Evolutionary conservation across 2,329 filamentous ascomycete genomes (phyloP).

Genomic region (Trichoderma endophyticum): DNA sequence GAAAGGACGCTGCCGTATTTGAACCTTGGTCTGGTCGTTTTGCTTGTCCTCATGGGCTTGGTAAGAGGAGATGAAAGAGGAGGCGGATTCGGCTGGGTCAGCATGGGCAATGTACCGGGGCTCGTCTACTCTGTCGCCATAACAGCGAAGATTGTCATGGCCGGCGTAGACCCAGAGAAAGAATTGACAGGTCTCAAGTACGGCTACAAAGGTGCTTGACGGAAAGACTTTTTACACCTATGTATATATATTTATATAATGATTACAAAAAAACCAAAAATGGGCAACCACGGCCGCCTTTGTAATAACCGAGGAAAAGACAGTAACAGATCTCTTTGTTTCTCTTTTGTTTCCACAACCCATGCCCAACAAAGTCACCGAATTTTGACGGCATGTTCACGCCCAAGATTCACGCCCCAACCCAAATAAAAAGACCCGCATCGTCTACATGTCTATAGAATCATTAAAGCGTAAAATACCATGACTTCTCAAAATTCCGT

Average conservation of each 20-base stretch:
- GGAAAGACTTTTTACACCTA: neutral
- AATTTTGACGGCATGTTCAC: neutral
- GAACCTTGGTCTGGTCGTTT: slow-evolving; percentile 54
- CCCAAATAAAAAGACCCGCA: neutral
- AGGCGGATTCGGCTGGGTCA: slow-evolving; percentile 37
- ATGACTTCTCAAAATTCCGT: slow-evolving; percentile 80
- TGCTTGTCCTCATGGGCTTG: slow-evolving; percentile 49
- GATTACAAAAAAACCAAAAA: neutral
- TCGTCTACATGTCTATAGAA: slow-evolving; percentile 66
- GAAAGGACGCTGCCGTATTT: slow-evolving; percentile 57
- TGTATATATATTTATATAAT: neutral
- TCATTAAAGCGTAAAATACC: slow-evolving; percentile 92
- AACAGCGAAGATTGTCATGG: slow-evolving; percentile 63
- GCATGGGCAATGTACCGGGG: slow-evolving; percentile 51
- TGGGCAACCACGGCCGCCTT: neutral
- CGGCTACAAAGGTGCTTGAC: slow-evolving; percentile 63
- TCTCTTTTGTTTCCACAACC: neutral
- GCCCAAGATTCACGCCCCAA: neutral
- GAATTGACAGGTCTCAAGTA: slow-evolving; percentile 63
- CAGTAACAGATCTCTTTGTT: neutral
- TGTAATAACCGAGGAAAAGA: neutral
- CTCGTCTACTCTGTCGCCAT: slow-evolving; percentile 61
- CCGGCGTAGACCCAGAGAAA: slow-evolving; percentile 63
- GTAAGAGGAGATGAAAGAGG: slow-evolving; percentile 34
- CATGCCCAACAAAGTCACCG: neutral